Evolutionary conservation across 1,139 yeast species (phyloP).

Genomic region (Arxiozyma bovina): DNA sequence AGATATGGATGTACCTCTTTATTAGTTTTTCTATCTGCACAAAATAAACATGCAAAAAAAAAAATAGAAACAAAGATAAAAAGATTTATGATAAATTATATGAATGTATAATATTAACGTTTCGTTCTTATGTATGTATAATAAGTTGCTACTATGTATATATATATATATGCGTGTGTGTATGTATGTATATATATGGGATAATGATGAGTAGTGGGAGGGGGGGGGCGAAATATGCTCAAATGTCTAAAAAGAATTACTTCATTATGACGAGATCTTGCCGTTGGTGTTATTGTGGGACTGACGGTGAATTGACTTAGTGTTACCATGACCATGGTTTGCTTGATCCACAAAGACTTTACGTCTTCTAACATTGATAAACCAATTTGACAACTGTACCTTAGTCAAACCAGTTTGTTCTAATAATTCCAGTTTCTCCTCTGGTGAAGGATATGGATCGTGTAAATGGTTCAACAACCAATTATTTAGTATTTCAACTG

Average conservation of each 20-base stretch:
- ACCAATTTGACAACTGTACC: conserved; percentile 93
- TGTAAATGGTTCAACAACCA: conserved; percentile 83
- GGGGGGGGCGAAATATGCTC: not conserved
- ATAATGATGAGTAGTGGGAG: no score
- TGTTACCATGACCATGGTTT: conserved; percentile 18
- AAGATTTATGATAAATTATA: no score
- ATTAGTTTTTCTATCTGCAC: no score
- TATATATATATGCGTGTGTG: no score
- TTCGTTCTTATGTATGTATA: no score
- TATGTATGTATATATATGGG: no score
- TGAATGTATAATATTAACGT: no score
- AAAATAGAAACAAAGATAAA: no score
- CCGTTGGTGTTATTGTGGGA: conserved; percentile 6
- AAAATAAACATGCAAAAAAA: no score
- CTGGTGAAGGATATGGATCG: conserved; percentile 91
- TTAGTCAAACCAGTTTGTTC: conserved; percentile 77
- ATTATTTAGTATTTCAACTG: conserved; percentile 67
- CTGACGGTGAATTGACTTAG: conserved; percentile 3
- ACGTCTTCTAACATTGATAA: conserved; percentile 89
- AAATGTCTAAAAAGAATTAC: no score
- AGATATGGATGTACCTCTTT: no score
- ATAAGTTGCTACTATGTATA: no score
- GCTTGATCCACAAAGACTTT: conserved; percentile 39
- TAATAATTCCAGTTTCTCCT: conserved; percentile 75
- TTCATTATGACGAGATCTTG: not conserved